Evolutionary conservation across 2,329 filamentous ascomycete species (phyloP), one percentile per base, ranked within the genome.

Genomic region (Neofusicoccum sp.): DNA sequence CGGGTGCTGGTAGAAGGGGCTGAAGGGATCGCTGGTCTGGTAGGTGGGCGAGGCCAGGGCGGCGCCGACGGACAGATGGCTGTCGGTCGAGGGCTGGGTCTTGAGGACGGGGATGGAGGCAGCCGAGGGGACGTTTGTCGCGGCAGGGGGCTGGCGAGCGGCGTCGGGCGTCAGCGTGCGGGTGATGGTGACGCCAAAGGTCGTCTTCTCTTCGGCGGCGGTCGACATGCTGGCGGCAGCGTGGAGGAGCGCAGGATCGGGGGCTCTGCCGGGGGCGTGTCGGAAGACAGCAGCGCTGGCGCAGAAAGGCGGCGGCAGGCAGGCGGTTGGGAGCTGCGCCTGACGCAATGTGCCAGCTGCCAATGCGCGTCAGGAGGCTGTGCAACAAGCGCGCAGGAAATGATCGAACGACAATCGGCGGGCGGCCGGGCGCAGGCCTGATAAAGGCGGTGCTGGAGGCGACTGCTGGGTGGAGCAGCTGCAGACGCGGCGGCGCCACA

Each of bases 1-100:
- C 31, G 78, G 78, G 70, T 81, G 80, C 64, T 76, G 75, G 75
- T 81, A 82, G 73, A 81, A 81, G 60, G 79, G 77, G 39, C 78
- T 79, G 73, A 79, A 77, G 31, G 78, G 77, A 62, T 78, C 76
- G 16, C 73, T 70, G 60, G 72, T 67, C 67, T 78, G 75, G 62
- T 68, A 63, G 29, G 41, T 48, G 44, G 61, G 61, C 34, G 61
- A 63, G 34, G 29, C 44, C 34, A 58, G 41, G 12, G 34, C 6
- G 5, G 37, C 36, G 16, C 28, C 50, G 28, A 34, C 43, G 14
- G 61, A 58, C 11, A 58, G 44, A 14, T 43, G 50, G 50, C 50
- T 63, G 44, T 54, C 60, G 29, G 48, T 45, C 33, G 60, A 62
- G 39, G 61, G 52, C 52, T 58, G 54, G 33, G 52, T 28, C 45